Conservation (phyloP, 78 protist genomes). For the Planoprotostelium fungivorum region DNA sequence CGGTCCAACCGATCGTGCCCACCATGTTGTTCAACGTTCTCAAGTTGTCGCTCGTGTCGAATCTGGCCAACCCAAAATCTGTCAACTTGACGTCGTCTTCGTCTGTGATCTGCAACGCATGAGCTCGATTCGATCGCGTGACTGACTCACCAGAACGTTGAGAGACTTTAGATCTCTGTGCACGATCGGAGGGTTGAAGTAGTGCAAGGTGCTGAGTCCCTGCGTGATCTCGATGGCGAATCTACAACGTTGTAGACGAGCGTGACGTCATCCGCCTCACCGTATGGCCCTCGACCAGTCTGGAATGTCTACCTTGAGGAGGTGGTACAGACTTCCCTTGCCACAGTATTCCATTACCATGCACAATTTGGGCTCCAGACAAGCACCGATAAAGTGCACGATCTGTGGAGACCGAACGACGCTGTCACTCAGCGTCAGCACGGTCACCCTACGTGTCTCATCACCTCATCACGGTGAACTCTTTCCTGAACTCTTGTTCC, state of each 20-base stretch:
- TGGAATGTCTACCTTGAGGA: slow-evolving; percentile 3
- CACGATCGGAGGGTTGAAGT: slow-evolving; percentile 31
- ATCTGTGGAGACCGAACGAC: slow-evolving; percentile 15
- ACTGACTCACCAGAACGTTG: slow-evolving; percentile 32
- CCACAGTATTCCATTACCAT: slow-evolving; percentile 63
- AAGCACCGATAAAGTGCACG: slow-evolving; percentile 51
- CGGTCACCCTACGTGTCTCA: not conserved
- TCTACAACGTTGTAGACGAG: not conserved
- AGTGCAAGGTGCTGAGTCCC: slow-evolving; percentile 31
- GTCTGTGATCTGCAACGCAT: slow-evolving; percentile 20
- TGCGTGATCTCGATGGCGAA: slow-evolving; percentile 23
- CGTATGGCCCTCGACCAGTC: not conserved
- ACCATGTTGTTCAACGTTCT: slow-evolving; percentile 42
- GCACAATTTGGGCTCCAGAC: slow-evolving; percentile 47
- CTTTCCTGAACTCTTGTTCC: slow-evolving; percentile 43
- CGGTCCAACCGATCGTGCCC: slow-evolving; percentile 60
- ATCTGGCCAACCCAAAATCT: slow-evolving; percentile 51
- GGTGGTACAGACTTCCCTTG: slow-evolving; percentile 37
- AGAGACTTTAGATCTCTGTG: slow-evolving; percentile 54
- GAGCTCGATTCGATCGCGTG: not conserved
- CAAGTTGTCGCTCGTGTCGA: slow-evolving; percentile 46
- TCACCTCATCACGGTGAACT: slow-evolving; percentile 45
- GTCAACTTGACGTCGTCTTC: not conserved
- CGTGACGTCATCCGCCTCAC: not conserved
- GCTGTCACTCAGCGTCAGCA: not conserved